A percentile compares a stretch with the other conserved stretches of the same genome.
Evolutionary conservation across 1,139 yeast species (phyloP).

Genomic region (Yamadazyma atmosphaerica): DNA sequence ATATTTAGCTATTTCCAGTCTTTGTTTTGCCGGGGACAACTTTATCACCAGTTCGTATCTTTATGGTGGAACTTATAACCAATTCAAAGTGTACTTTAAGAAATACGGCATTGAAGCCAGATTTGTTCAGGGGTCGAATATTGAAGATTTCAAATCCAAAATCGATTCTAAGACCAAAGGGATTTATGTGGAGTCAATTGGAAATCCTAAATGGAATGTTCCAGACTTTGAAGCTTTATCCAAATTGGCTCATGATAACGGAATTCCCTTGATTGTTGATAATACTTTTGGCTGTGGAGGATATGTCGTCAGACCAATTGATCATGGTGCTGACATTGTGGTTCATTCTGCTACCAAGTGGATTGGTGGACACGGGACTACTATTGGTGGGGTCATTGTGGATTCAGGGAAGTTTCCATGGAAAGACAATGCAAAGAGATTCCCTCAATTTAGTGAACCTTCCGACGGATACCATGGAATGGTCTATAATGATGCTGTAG

Average conservation of each 20-base stretch:
- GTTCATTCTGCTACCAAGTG: slow-evolving; percentile 95
- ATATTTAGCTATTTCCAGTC: slow-evolving; percentile 75
- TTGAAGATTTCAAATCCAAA: slow-evolving; percentile 67
- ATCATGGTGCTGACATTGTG: slow-evolving; percentile 84
- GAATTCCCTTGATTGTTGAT: slow-evolving; percentile 91
- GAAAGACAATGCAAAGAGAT: slow-evolving; percentile 80
- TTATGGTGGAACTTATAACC: slow-evolving; percentile 96
- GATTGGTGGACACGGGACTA: slow-evolving; percentile 98
- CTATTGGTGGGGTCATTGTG: slow-evolving; percentile 88
- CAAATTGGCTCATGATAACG: slow-evolving; percentile 80
- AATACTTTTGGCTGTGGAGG: slow-evolving; percentile 99
- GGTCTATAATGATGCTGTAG: slow-evolving; percentile 77
- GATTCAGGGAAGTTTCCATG: slow-evolving; percentile 94
- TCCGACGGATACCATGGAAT: slow-evolving; percentile 93
- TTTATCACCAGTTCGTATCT: slow-evolving; percentile 83
- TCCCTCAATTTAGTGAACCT: slow-evolving; percentile 88
- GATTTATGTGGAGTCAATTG: slow-evolving; percentile 84
- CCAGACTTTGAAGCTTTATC: slow-evolving; percentile 85
- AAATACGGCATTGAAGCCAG: slow-evolving; percentile 82
- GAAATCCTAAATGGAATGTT: slow-evolving; percentile 90
- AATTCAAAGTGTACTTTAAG: slow-evolving; percentile 88
- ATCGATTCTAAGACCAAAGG: slow-evolving; percentile 89
- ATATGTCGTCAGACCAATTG: slow-evolving; percentile 77
- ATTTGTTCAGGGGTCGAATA: slow-evolving; percentile 76
- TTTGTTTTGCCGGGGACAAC: slow-evolving; percentile 89